phyloP scores from a whole-genome alignment of 306 rosid genomes.

The Crotalaria pallida region DNA sequence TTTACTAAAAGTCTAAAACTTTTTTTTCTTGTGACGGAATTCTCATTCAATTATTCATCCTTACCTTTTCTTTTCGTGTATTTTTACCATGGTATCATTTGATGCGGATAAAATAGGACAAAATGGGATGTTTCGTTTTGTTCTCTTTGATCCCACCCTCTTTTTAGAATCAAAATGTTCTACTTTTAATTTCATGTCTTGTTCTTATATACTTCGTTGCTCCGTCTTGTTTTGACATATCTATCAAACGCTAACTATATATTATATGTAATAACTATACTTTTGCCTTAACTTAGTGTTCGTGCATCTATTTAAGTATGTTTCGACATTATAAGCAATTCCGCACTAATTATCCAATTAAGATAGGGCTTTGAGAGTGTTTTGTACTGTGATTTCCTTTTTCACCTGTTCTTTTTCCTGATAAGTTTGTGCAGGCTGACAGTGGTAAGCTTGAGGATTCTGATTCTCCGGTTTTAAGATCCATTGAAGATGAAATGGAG shows the following conservation, averaged over 20 bases:
- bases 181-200: too few relatives aligned
- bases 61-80: not conserved
- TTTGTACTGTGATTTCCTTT: constrained; percentile 13
- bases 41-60: not conserved
- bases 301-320: not conserved
- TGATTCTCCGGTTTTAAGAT: constrained; percentile 51
- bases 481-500: constrained; percentile 51
- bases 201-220: too few relatives aligned
- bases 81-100: too few relatives aligned
- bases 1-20: not conserved
- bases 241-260: too few relatives aligned
- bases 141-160: too few relatives aligned
- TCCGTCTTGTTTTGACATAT: too few relatives aligned
- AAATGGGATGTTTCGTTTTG: too few relatives aligned
- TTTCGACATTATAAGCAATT: not conserved
- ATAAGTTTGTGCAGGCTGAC: constrained; percentile 56
- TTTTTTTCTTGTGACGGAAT: not conserved
- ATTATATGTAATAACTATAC: too few relatives aligned
- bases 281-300: not conserved
- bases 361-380: not conserved
- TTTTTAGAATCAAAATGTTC: too few relatives aligned
- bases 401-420: not conserved
- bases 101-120: too few relatives aligned
- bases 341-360: not conserved
- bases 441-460: constrained; percentile 67